Evolutionary conservation across 768 basidiomycete genomes (phyloP), one percentile per base, ranked within the genome.

Genomic region (Mycena sanguinolenta): DNA sequence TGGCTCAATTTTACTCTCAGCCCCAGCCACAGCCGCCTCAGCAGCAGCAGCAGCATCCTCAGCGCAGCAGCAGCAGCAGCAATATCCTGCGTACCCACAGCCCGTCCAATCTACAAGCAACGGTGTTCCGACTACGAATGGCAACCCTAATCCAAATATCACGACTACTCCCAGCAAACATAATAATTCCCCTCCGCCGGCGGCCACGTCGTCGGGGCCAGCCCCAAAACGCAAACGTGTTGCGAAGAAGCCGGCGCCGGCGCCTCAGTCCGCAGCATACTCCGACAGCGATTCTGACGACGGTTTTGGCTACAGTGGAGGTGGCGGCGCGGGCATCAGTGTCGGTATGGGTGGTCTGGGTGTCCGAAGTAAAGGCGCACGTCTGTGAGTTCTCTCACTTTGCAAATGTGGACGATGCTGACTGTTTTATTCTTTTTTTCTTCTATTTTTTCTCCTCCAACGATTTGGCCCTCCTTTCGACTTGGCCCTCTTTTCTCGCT

Each of bases 321-420:
- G 72, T 54, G 57, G 71, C 46, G 77, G 77, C 30, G 84, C 82
- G 21, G 84, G 84, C 0, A 85, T 87, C 69, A 84, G 82, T 68
- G 84, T 88, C 19, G 87, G 86, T 16, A 79, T 85, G 75, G 84
- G 79, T 63, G 86, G 85, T 4, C 74, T 87, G 58, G 85, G 84
- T 28, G 83, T 84, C 2, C 72, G 75, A 23, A 80, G 79, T 34
- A 75, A 75, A 58, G 75, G 72, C 32, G 68, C 72, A 36, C 55
- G 72, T 3, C 69, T 70, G 72, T 73, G 65, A 73, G 72, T 73
- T 8, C 19, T 25, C 42, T 23, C 27, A 39, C 30, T n/a, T 4
- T 63, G 3, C 44, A 5, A n/a, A 13, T 44, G 27, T 49, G 27
- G n/a, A 21, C 52, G n/a, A 52, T 73, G 79, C 32, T 80, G 78